Evolutionary conservation across 139 green algal species (phyloP), one percentile per base, ranked within the genome.

Genomic region (Diplosphaera chodatii): DNA sequence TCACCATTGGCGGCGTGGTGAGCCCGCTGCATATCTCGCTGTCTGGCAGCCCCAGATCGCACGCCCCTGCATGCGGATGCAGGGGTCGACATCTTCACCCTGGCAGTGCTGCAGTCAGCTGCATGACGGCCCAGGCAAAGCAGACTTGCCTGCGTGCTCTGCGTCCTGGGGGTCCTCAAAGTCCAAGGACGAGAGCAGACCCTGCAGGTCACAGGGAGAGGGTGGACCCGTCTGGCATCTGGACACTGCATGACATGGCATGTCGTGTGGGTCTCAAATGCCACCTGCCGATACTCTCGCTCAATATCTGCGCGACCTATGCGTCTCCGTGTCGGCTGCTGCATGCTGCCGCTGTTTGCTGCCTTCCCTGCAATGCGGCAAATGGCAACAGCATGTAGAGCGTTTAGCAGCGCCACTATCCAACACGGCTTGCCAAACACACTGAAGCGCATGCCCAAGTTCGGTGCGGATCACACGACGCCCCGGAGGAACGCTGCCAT

Each of bases 301-400:
- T 59, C 48, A 25, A 59, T 23, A 3, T 59, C 48, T 55, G 74
- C 22, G 13, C 66, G 22, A 59, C 55, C 27, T 87, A 90, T 40
- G 68, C 48, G 0, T 71, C 63, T 3, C 8, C 72, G 87, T 25
- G 48, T 59, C 48, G 16, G 25, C 16, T n/a, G 48, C 16, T 59
- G 48, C 16, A 5, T 21, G 48, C 48, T 59, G 48, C 48, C 4
- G 48, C 16, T 59, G 37, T 48, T 6, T 6, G 37, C 37, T n/a
- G n/a, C n/a, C n/a, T n/a, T n/a, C n/a, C n/a, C n/a, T n/a, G n/a
- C n/a, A n/a, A n/a, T n/a, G n/a, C n/a, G n/a, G n/a, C n/a, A n/a
- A n/a, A n/a, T n/a, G n/a, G n/a, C n/a, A n/a, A n/a, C n/a, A n/a
- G n/a, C n/a, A n/a, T n/a, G n/a, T n/a, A n/a, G n/a, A n/a, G n/a